These are phyloP conservation scores for Boletus subparvulus DNA, from an alignment of 768 basidiomycete genomes.

Conservation along the genomic window DNA sequence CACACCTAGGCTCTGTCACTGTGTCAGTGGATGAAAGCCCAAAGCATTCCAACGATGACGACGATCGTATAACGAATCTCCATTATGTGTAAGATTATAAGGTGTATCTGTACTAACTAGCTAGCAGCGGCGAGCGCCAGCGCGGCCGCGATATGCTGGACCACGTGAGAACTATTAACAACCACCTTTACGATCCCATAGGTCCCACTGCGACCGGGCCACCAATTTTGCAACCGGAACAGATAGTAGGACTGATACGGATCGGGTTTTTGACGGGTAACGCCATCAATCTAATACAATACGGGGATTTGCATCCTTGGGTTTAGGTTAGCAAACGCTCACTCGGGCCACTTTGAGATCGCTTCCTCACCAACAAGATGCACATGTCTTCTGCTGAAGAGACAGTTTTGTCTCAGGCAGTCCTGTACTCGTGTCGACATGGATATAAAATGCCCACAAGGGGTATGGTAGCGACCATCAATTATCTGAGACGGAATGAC, in stretches of 20 bases:
- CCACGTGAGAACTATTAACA: background rate
- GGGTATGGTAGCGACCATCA: slow-evolving; percentile 70
- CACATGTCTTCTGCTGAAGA: slow-evolving; percentile 67
- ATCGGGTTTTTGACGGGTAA: slow-evolving; percentile 70
- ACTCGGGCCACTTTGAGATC: background rate
- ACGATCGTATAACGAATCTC: background rate
- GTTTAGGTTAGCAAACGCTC: slow-evolving; percentile 14
- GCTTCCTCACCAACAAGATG: slow-evolving; percentile 50
- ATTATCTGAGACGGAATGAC: slow-evolving; percentile 50
- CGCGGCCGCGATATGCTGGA: slow-evolving; percentile 15
- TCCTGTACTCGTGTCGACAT: slow-evolving; percentile 72
- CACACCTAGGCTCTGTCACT: background rate
- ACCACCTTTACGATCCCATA: slow-evolving; percentile 18
- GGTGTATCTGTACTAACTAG: slow-evolving; percentile 16
- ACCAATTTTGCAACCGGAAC: slow-evolving; percentile 34
- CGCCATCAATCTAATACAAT: slow-evolving; percentile 65
- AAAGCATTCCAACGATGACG: background rate
- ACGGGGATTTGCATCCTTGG: slow-evolving; percentile 53
- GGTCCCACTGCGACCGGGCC: slow-evolving; percentile 12
- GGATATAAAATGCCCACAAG: slow-evolving; percentile 69
- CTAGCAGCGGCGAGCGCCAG: slow-evolving; percentile 21
- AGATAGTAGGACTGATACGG: slow-evolving; percentile 57
- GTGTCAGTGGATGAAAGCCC: background rate
- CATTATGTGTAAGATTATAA: slow-evolving; percentile 27
- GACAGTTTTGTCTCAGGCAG: slow-evolving; percentile 60